A percentile compares a stretch with the other conserved stretches of the same genome.
These are phyloP conservation scores for Cladophialophora yegresii DNA, from an alignment of 2,329 filamentous ascomycete species.

Conservation along the genomic window DNA sequence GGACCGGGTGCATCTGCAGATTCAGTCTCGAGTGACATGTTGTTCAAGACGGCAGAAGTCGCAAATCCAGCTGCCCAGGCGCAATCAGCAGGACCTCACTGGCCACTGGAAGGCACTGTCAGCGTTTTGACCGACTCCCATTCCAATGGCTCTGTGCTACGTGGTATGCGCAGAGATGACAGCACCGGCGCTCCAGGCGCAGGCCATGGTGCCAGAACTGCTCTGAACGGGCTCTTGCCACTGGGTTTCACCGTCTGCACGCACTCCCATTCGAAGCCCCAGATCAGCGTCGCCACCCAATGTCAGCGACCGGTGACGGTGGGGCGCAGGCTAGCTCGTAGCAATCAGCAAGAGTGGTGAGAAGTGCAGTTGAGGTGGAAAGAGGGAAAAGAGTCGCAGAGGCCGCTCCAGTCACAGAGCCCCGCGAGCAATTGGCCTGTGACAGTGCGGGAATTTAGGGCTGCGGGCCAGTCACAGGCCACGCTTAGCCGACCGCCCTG, in stretches of 20 bases:
- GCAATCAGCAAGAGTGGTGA: slow-evolving; percentile 1
- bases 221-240: slow-evolving; percentile 19
- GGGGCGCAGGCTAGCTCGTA: slow-evolving; percentile 16
- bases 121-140: slow-evolving; percentile 21
- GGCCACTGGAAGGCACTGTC: slow-evolving; percentile 21
- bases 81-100: slow-evolving; percentile 6
- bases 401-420: slow-evolving; percentile 19
- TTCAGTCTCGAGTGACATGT: slow-evolving; percentile 7
- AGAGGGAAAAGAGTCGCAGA: slow-evolving; percentile 16
- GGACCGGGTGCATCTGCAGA: slow-evolving; percentile 8
- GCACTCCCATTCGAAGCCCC: slow-evolving; percentile 31
- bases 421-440: slow-evolving; percentile 30
- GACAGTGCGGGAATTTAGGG: slow-evolving; percentile 19
- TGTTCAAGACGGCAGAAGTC: slow-evolving; percentile 14
- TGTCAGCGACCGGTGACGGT: slow-evolving; percentile 21
- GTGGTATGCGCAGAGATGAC: slow-evolving; percentile 27
- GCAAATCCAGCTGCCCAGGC: slow-evolving; percentile 11
- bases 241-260: slow-evolving; percentile 29
- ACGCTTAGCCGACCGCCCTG: slow-evolving; percentile 28
- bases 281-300: slow-evolving; percentile 32
- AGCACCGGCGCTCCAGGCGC: slow-evolving; percentile 11
- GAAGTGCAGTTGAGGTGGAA: slow-evolving; percentile 16
- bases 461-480: slow-evolving; percentile 25
- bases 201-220: slow-evolving; percentile 25
- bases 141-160: slow-evolving; percentile 33